phyloP scores from a whole-genome alignment of 139 green algal species.

The Dunaliella primolecta region DNA sequence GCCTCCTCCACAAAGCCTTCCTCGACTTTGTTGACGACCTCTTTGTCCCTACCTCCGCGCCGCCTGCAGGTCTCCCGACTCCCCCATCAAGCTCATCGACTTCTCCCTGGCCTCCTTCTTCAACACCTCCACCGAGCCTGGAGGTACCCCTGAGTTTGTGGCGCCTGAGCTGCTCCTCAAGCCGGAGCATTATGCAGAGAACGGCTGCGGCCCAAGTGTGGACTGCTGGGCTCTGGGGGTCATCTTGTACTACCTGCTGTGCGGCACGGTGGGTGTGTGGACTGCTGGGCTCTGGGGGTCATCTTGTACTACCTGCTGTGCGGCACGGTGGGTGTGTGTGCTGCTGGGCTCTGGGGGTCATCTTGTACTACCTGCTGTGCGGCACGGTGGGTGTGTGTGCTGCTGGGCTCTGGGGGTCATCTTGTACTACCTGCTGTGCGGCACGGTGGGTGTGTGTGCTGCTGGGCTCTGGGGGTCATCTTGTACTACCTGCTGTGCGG shows the following conservation, averaged over 20 bases:
- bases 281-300: too few species aligned
- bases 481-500: too few species aligned
- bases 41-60: too few species aligned
- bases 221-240: constrained; percentile 44
- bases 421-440: too few species aligned
- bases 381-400: neutral
- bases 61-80: constrained; percentile 31
- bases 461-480: too few species aligned
- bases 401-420: too few species aligned
- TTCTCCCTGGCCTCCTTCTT: constrained; percentile 40
- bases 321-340: neutral
- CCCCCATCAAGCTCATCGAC: constrained; percentile 40
- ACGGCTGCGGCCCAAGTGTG: neutral
- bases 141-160: constrained; percentile 44
- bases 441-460: too few species aligned
- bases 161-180: constrained; percentile 36
- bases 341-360: neutral
- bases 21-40: too few species aligned
- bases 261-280: constrained; percentile 33
- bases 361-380: neutral
- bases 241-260: constrained; percentile 46
- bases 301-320: too few species aligned
- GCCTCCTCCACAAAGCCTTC: too few species aligned
- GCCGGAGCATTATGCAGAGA: constrained; percentile 21
- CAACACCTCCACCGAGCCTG: constrained; percentile 29